Evolutionary conservation across 176 grass and related monocot species (phyloP).

Genomic region (Aegilops speltoides): DNA sequence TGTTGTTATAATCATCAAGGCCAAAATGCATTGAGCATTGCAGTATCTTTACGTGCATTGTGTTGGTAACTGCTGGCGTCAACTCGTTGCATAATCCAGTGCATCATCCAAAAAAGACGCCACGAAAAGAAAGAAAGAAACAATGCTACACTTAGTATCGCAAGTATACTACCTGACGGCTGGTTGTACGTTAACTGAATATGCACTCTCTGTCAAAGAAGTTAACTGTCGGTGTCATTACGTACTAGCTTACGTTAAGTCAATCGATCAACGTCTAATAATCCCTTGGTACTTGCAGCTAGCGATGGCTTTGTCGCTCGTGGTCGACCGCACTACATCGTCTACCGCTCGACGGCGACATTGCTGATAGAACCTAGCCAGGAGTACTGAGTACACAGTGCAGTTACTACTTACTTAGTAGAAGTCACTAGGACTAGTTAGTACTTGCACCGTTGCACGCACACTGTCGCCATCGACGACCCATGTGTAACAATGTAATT

Average conservation of each 20-base stretch:
- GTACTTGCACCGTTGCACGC: neutral
- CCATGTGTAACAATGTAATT: neutral
- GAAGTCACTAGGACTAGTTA: too few species aligned
- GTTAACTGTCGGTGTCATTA: conserved; percentile 15
- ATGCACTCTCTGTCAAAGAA: neutral
- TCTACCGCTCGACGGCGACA: neutral
- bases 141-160: neutral
- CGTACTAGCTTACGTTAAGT: neutral
- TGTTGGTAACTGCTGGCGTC: neutral
- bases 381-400: too few species aligned
- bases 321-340: neutral
- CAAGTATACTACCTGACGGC: neutral
- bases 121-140: neutral
- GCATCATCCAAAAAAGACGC: neutral
- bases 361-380: neutral
- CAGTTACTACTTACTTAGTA: neutral
- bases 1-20: too few species aligned
- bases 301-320: neutral
- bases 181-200: neutral
- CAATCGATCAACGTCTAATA: neutral
- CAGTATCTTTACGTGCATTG: neutral
- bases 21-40: too few species aligned
- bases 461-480: neutral
- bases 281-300: neutral
- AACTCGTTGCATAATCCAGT: neutral